Evolutionary conservation across 306 rosid species (phyloP).

Genomic region (Rosa rugosa): DNA sequence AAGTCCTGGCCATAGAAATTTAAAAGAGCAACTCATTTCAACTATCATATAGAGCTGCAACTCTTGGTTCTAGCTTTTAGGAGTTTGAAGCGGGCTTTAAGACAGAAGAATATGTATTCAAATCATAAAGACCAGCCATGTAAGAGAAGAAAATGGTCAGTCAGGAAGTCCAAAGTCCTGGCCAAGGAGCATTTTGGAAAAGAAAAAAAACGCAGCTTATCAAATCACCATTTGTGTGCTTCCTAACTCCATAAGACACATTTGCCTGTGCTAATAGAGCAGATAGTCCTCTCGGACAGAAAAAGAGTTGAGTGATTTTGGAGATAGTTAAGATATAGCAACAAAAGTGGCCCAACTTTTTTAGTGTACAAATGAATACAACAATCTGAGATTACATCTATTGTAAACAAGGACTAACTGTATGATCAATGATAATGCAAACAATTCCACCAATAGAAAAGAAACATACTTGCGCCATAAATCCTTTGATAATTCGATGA

Average conservation of each 20-base stretch:
- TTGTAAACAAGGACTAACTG: not conserved
- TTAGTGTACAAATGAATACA: not conserved
- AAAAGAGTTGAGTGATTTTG: not conserved
- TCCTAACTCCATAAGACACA: not conserved
- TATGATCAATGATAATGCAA: not conserved
- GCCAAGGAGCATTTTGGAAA: not conserved
- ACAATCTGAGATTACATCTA: not conserved
- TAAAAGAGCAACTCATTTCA: not conserved
- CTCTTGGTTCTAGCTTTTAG: not conserved
- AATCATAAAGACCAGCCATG: no score
- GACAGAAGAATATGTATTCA: not conserved
- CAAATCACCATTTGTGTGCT: not conserved
- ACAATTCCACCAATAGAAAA: slow-evolving; percentile 2
- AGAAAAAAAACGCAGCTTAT: not conserved
- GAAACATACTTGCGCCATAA: slow-evolving; percentile 93
- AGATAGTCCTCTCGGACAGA: not conserved
- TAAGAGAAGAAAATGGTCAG: not conserved
- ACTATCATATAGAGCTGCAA: not conserved
- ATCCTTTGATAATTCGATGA: slow-evolving; percentile 90
- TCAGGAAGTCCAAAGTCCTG: not conserved
- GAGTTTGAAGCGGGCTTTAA: not conserved
- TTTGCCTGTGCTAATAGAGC: not conserved
- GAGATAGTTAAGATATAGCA: not conserved
- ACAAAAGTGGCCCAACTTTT: not conserved
- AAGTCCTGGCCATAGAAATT: not conserved